Base-by-base conservation (phyloP, 2,329 filamentous ascomycete species). In the Botrytis pseudocinerea region DNA sequence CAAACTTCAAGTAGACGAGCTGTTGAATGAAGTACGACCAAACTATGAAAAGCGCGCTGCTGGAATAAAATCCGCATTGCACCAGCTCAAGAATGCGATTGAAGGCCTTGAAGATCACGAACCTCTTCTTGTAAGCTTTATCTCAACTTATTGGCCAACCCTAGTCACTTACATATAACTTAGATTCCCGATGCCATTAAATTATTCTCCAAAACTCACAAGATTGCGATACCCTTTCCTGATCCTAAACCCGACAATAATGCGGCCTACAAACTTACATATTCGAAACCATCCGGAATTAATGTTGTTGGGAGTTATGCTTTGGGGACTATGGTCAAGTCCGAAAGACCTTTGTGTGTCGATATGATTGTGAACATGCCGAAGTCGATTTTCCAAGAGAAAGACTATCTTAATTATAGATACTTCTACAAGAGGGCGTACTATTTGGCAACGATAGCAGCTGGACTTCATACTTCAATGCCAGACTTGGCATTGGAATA, bases 401-500 rank as follows among this genome's bases (percentile, higher is more conserved):
- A 98, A 83, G 96, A 99, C 82, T 98, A 95, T 81, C 87, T 95
- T 68, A 94, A 97, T 81, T 88, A 96, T 85, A 90, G 96, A 75
- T 98, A 97, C 83, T 97, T 98, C 80, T 95, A 98, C 84, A 97
- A 97, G 79, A 87, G 95, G 76, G 93, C 96, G 20, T 98, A 95
- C 82, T 98, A 97, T 80, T 84, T 98, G 69, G 93, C 95, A 48
- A 93, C 92, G 76, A 85, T 98, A 72, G 90, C 94, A 22, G 90
- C 89, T 44, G 90, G 88, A 7, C 84, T 98, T 70, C 89, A 90
- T 76, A 85, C 87, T 54, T 83, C 87, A 5, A 82, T 90, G 63
- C 84, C 83, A 6, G 82, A 87, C 25, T 83, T 84, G 0, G 86
- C 88, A 22, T 78, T 93, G 62, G 84, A 84, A 7, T 97, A 92